Evolutionary conservation across 2,329 filamentous ascomycete genomes (phyloP).

Genomic region (Cercospora brassicicola): DNA sequence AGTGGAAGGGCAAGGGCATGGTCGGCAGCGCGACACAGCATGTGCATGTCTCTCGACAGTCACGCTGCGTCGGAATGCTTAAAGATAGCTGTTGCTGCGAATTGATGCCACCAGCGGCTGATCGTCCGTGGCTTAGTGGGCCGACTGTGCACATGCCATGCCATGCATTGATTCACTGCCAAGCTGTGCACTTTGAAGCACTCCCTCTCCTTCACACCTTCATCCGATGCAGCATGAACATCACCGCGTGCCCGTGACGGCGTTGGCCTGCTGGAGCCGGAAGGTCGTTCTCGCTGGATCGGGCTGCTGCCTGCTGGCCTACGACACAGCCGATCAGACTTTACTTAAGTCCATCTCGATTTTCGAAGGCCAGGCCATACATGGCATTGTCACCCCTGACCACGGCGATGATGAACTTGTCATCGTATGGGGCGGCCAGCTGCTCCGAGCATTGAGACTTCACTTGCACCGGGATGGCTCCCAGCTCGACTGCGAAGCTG

Average conservation of each 20-base stretch:
- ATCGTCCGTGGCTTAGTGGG: not conserved
- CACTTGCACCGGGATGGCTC: not conserved
- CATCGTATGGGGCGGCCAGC: conserved; percentile 68
- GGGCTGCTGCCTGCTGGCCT: conserved; percentile 46
- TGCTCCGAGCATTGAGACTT: conserved; percentile 15
- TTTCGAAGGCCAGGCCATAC: conserved; percentile 69
- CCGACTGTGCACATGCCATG: not conserved
- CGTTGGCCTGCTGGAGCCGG: conserved; percentile 42
- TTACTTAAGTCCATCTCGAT: conserved; percentile 47
- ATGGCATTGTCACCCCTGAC: conserved; percentile 62
- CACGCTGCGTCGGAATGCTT: not conserved
- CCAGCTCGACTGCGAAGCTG: conserved; percentile 35
- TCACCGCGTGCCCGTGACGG: conserved; percentile 47
- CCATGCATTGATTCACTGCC: not conserved
- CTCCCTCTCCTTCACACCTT: not conserved
- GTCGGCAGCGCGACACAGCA: not conserved
- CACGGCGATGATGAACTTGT: conserved; percentile 36
- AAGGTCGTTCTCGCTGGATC: conserved; percentile 45
- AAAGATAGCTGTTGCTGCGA: not conserved
- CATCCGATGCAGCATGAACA: conserved; percentile 36
- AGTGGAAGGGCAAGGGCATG: conserved; percentile 8
- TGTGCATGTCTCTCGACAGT: not conserved
- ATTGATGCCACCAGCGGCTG: not conserved
- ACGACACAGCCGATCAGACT: conserved; percentile 34
- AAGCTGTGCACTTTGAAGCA: not conserved